Evolutionary conservation across 2,329 filamentous ascomycete genomes (phyloP), one percentile per base, ranked within the genome.

Genomic region (Bipolaris gigantea): DNA sequence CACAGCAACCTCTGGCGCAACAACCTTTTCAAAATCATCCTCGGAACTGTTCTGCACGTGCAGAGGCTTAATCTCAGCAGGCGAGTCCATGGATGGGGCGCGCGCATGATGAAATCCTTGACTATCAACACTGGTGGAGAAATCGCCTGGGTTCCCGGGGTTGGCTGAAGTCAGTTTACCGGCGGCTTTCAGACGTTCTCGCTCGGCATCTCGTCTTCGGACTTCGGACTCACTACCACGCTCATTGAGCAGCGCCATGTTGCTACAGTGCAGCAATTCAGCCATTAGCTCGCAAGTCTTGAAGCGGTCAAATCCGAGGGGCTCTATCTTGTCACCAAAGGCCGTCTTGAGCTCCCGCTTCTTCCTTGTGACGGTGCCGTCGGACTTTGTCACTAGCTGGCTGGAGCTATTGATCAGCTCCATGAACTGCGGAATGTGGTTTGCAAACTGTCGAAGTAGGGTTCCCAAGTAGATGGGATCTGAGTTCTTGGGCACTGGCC

Each of bases 211-310:
- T 56, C 94, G 84, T 38, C 85, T 81, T 56, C 83, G 85, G 55
- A 97, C 91, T 60, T 96, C 85, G 61, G 91, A 87, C 71, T 99
- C 92, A 10, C 92, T 92, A 30, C 93, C 94, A 9, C 85, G 80
- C 72, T 97, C 92, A 70, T 99, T 99, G 61, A 99, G 79, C 33
- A 99, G 80, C 5, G 90, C 92, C 94, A 99, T 99, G 72, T 99
- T 99, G 73, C 93, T 97, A 76, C 94, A 99, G 75, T 99, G 94
- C 35, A 99, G 78, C 40, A 99, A 80, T 75, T 99, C 94, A 1
- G 94, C 94, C 94, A 99, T 97, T 55, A 99, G 81, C 76, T 99
- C 94, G 74, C 94, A 99, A 0, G 94, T 97, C 80, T 99, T 99
- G 81, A 99, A 99, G 18, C 94, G 84, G 75, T 99, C 94, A 70